Percentiles rank a stretch among this genome's conserved stretches.
Conservation (phyloP, 345 rosid genomes). For the Capsella bursapastoris region DNA sequence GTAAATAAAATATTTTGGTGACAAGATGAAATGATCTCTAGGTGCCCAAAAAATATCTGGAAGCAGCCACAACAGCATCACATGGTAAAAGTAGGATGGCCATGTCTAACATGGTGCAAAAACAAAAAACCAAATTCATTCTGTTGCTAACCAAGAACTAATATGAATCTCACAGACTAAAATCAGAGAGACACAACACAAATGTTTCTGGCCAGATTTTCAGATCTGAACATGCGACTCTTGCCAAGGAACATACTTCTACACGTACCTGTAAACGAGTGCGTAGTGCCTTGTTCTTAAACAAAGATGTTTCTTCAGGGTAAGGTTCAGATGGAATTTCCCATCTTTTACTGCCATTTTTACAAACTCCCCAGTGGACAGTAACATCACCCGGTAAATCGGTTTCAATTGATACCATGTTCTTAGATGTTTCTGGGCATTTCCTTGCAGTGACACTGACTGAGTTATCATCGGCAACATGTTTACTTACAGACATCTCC, state of each 20-base stretch:
- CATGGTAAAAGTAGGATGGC: background rate
- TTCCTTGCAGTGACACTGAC: conserved; percentile 68
- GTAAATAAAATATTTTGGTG: conserved; percentile 5
- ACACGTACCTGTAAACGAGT: conserved; percentile 72
- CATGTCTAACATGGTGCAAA: background rate
- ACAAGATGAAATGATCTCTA: conserved; percentile 22
- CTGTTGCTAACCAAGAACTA: conserved; percentile 20
- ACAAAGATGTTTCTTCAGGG: conserved; percentile 74
- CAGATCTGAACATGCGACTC: conserved; percentile 16
- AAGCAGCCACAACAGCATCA: conserved; percentile 17
- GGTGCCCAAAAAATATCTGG: conserved; percentile 14
- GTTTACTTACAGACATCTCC: conserved; percentile 70
- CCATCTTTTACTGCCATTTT: conserved; percentile 73
- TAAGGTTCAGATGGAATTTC: conserved; percentile 79
- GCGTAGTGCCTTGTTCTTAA: conserved; percentile 85
- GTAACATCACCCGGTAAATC: conserved; percentile 83
- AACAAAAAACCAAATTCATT: background rate
- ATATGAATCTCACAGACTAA: conserved; percentile 18
- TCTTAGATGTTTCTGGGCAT: conserved; percentile 67
- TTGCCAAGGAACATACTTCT: conserved; percentile 21
- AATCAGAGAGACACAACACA: conserved; percentile 15
- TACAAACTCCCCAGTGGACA: conserved; percentile 99
- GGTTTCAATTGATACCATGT: conserved; percentile 68
- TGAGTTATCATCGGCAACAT: conserved; percentile 51
- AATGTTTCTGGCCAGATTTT: conserved; percentile 1